phyloP scores from a whole-genome alignment of 2,329 filamentous ascomycete species.

The Phialophora verrucosa region DNA sequence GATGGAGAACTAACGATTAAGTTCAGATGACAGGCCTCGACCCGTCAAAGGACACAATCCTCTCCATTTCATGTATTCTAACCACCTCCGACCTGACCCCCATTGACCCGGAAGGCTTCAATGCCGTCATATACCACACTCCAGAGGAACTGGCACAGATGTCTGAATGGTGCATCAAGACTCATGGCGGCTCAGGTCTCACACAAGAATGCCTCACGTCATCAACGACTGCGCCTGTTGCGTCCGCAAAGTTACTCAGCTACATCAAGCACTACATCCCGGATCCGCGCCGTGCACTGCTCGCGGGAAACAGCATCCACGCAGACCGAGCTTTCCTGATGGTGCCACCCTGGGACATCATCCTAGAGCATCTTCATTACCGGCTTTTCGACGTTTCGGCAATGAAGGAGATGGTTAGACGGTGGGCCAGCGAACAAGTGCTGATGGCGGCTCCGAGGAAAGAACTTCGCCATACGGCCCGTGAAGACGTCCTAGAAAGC shows the following conservation, averaged over 20 bases:
- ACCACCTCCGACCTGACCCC: slow-evolving; percentile 80
- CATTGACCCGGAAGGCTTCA: slow-evolving; percentile 77
- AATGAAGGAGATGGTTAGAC: slow-evolving; percentile 84
- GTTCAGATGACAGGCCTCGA: slow-evolving; percentile 88
- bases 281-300: slow-evolving; percentile 67
- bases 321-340: slow-evolving; percentile 83
- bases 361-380: slow-evolving; percentile 82
- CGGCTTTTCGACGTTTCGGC: slow-evolving; percentile 89
- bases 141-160: slow-evolving; percentile 74
- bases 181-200: slow-evolving; percentile 81
- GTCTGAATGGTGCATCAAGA: slow-evolving; percentile 85
- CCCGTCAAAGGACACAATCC: slow-evolving; percentile 77
- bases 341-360: slow-evolving; percentile 72
- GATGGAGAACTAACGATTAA: slow-evolving; percentile 4
- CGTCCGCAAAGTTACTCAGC: slow-evolving; percentile 72
- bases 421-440: slow-evolving; percentile 74
- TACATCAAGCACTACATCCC: slow-evolving; percentile 80
- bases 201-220: slow-evolving; percentile 77
- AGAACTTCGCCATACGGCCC: slow-evolving; percentile 77
- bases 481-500: slow-evolving; percentile 90
- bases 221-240: slow-evolving; percentile 70
- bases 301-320: slow-evolving; percentile 94
- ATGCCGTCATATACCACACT: slow-evolving; percentile 76
- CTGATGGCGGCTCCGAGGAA: slow-evolving; percentile 71
- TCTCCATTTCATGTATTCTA: slow-evolving; percentile 91